Evolutionary conservation across 1,284 basidiomycete genomes (phyloP).

Genomic region (Ceratobasidium sp.): DNA sequence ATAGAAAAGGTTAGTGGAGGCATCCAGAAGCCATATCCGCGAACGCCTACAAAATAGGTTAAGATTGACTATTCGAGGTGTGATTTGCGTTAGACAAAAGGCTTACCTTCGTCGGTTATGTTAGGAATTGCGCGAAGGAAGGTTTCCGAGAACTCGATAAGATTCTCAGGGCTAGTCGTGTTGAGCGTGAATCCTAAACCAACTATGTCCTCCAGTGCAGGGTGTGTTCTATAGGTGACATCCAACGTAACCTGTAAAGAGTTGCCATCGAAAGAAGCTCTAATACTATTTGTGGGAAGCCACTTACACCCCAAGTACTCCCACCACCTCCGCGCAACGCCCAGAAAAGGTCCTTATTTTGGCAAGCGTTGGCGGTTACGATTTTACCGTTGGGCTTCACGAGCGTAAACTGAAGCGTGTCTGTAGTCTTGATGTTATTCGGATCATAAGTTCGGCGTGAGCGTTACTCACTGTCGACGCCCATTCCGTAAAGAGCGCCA

Average conservation of each 20-base stretch:
- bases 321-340: slow-evolving; percentile 43
- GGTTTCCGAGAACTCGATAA: not conserved
- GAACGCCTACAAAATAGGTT: not conserved
- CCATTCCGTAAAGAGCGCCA: slow-evolving; percentile 38
- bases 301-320: slow-evolving; percentile 36
- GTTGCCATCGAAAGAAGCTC: no score
- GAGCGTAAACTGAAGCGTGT: slow-evolving; percentile 39
- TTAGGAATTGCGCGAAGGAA: not conserved
- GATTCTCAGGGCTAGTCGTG: not conserved
- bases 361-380: slow-evolving; percentile 19
- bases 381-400: slow-evolving; percentile 35
- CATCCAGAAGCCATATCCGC: slow-evolving; percentile 9
- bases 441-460: not conserved
- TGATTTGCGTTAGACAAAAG: no score
- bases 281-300: not conserved
- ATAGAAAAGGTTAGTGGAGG: not conserved
- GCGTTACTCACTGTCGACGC: slow-evolving; percentile 39
- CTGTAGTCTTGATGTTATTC: not conserved
- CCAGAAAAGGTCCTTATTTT: slow-evolving; percentile 44
- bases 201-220: not conserved
- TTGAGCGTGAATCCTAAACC: not conserved
- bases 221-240: slow-evolving; percentile 8
- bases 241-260: not conserved
- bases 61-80: not conserved
- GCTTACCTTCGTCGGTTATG: slow-evolving; percentile 1